Evolutionary conservation across 371 early-diverging fungal species (phyloP), one percentile per base, ranked within the genome.

Genomic region (Enterocytospora artemiae): DNA sequence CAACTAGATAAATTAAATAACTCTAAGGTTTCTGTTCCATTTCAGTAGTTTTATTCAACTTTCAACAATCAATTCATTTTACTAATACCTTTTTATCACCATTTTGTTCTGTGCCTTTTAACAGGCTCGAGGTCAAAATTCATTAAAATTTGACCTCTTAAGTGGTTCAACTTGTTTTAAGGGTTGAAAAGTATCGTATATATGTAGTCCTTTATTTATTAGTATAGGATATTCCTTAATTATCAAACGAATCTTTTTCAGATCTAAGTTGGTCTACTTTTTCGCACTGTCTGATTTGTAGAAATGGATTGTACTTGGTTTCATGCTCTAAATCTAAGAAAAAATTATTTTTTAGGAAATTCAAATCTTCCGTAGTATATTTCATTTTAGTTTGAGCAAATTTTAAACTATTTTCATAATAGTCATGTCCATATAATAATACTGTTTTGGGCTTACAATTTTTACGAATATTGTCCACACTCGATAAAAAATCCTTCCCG

Each of bases 1-100:
- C 93, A 76, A 84, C 91, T 77, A 87, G 89, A 72, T 92, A 90
- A 81, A 20, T 46, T 25, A 46, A 20, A n/a, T n/a, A n/a, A n/a
- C n/a, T n/a, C n/a, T n/a, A n/a, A n/a, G n/a, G n/a, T n/a, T n/a
- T n/a, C n/a, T n/a, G n/a, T n/a, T n/a, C n/a, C n/a, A n/a, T n/a
- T n/a, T n/a, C n/a, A n/a, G n/a, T n/a, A n/a, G n/a, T n/a, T n/a
- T n/a, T n/a, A n/a, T n/a, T n/a, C n/a, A n/a, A n/a, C n/a, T n/a
- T n/a, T n/a, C n/a, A n/a, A n/a, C n/a, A n/a, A n/a, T n/a, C n/a
- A n/a, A n/a, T n/a, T n/a, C n/a, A n/a, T n/a, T n/a, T n/a, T n/a
- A n/a, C n/a, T n/a, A n/a, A n/a, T n/a, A n/a, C n/a, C n/a, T n/a
- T n/a, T n/a, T n/a, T n/a, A n/a, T n/a, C n/a, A n/a, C n/a, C n/a